Evolutionary conservation across 495 filamentous ascomycete species (phyloP), one percentile per base, ranked within the genome.

Genomic region (Astrothelium subdiscretum): DNA sequence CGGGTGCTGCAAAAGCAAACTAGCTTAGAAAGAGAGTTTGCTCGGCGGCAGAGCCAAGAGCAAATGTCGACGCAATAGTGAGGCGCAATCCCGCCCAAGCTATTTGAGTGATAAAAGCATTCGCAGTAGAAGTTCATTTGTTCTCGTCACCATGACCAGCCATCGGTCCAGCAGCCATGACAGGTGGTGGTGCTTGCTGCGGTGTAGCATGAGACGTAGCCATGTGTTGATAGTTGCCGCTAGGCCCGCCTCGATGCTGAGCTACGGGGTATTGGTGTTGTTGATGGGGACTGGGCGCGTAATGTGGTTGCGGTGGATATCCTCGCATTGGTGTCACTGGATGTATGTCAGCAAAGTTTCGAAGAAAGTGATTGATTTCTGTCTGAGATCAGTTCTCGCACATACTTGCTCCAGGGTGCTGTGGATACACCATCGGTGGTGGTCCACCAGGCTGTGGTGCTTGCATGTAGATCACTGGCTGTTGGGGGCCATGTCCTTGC

Each of bases 191-290:
- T 8, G 22, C 48, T 54, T 54, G 48, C 20, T 54, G 48, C 6
- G 48, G 22, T 8, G 48, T 54, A 8, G 48, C 48, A 24, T 54
- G 48, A 10, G 48, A 8, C 24, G 48, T 54, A 15, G 22, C 48
- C 48, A 54, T 29, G 24, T 54, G 48, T 27, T 54, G 48, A 66
- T 83, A 84, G 60, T 79, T 80, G 63, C 78, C 83, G 70, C 77
- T 80, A 32, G 80, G 80, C 26, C 79, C 81, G 42, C 83, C 63
- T 38, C 65, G 84, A 61, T 86, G 81, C 44, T 81, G 76, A 62
- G 81, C 78, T 44, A 78, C 81, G 11, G 83, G 84, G 68, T 83
- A 86, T 63, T 87, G 84, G 67, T 87, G 83, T 64, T 77, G 73
- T 67, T 85, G 84, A 65, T 87, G 85, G 22, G 84, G 85, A 65